Evolutionary conservation across 345 rosid genomes (phyloP), one percentile per base, ranked within the genome.

Genomic region (Bruguiera gymnorhiza): DNA sequence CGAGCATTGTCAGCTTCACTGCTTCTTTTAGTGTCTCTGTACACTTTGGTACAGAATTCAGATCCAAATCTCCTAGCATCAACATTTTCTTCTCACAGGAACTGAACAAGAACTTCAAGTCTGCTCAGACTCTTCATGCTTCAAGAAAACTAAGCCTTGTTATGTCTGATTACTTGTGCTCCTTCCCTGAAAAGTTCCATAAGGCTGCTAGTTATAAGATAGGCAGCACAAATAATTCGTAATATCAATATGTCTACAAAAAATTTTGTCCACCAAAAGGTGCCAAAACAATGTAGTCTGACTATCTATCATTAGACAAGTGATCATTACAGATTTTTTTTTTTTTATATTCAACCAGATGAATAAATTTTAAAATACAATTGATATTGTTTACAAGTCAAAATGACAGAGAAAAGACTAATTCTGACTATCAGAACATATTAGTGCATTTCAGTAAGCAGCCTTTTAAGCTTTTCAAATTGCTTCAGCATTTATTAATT

Each of bases 1-100:
- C 46, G 36, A 83, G 55, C 60, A 85, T 85, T 46, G 82, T 81
- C 65, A 73, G 79, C 73, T 69, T 79, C 59, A 81, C 59, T 54
- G 70, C 67, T 48, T 78, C 83, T 66, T 69, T 59, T 65, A 65
- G 56, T 55, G 83, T 75, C 64, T 3, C 54, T 34, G 69, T 26
- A 62, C 24, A 48, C 56, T 30, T 67, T 18, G 69, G 82, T 29
- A 54, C 62, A 46, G 79, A 66, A 71, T 52, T 79, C 77, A 77
- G 56, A 64, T 81, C 81, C 36, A 79, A 70, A 51, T 75, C 85
- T 58, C 72, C 79, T 54, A 18, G 76, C 75, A 65, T 39, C 67
- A 75, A 65, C 82, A 82, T 83, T 57, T 70, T 68, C 26, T 34
- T 67, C 65, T 61, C 23, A 24, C 18, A n/a, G 56, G 34, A 68